Evolutionary conservation across 2,329 filamentous ascomycete genomes (phyloP), one percentile per base, ranked within the genome.

Genomic region (Aspergillus piperis): DNA sequence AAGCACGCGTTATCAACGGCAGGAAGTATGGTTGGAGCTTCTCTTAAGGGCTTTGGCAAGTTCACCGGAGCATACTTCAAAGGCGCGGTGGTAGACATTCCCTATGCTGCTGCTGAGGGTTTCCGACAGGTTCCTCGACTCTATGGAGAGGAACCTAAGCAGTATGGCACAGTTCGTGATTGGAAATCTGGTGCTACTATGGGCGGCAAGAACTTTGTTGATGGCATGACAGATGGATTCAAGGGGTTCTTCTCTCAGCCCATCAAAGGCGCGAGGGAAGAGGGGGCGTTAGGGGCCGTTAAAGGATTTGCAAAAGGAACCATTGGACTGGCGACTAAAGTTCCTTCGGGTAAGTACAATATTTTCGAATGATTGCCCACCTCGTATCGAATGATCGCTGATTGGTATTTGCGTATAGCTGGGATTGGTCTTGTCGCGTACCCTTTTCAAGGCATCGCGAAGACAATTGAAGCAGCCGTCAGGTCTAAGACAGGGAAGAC

Each of bases 261-360:
- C 4, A 62, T 64, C 19, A 68, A 73, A 54, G 74, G 70, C 0
- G 72, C 67, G 1, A 71, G 68, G 56, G 65, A 74, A 4, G 71
- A 72, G 2, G 76, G 76, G 0, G 62, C 68, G 0, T 23, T 68
- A 1, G 76, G 77, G 0, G 67, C 75, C 8, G 63, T 68, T 2
- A 75, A 73, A 39, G 74, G 75, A 0, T 41, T 77, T 0, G 71
- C 69, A 1, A 78, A 75, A 55, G 78, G 76, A 2, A 61, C 66
- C 0, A 59, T 66, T 19, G 68, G 70, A 1, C 36, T 70, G 0
- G 13, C 63, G 0, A 64, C 69, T 13, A 70, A 69, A 51, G 55
- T 69, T 3, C 63, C 65, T 25, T 65, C 69, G n/a, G 69, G 70
- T 72, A 63, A 54, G 69, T 17, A 30, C 27, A 52, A 41, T 5